Base-by-base conservation (phyloP, 371 early-diverging fungal species). In the Saksenaea oblongispora region DNA sequence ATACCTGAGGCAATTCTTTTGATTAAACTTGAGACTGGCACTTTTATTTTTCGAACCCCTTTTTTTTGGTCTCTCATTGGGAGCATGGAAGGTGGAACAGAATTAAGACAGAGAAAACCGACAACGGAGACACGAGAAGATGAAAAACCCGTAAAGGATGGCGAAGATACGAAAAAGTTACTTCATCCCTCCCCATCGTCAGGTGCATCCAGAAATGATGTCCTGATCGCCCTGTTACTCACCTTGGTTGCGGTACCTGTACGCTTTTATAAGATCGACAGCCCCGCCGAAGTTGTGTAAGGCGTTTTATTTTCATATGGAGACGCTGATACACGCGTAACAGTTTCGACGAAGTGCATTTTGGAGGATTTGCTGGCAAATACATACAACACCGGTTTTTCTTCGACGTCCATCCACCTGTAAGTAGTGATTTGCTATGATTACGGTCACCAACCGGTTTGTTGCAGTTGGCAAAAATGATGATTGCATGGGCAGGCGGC, bases 291-390 rank as follows among this genome's bases (percentile, higher is more conserved):
- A 56, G 69, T 72, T 3, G 63, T 72, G 72, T 72, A 72, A 65
- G 59, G 22, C 11, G n/a, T 11, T 39, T 39, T n/a, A 1, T 5
- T 39, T n/a, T 39, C 11, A 2, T 34, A 13, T 0, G 36, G 54
- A 54, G 24, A 14, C 10, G 11, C 10, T 28, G 22, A 28, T 26
- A 27, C 24, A 24, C 61, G 54, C 36, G 34, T 11, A 31, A 37
- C 41, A 62, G 27, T 11, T 36, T 55, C 15, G 51, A 54, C 41
- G 34, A 53, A 11, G 99, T 98, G 9, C 99, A 99, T 71, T 99
- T 99, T 87, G 99, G 99, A 56, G 96, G 97, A 74, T 99, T 98
- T 79, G 95, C 97, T 15, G 86, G 90, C 22, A 92, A 93, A 72
- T 99, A 99, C 72, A 78, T 99, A 34, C 86, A 89, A 9, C 78